Percentiles rank a stretch among this genome's conserved stretches.
Conservation (phyloP, 2,329 filamentous ascomycete species). For the Cadophora sp. region DNA sequence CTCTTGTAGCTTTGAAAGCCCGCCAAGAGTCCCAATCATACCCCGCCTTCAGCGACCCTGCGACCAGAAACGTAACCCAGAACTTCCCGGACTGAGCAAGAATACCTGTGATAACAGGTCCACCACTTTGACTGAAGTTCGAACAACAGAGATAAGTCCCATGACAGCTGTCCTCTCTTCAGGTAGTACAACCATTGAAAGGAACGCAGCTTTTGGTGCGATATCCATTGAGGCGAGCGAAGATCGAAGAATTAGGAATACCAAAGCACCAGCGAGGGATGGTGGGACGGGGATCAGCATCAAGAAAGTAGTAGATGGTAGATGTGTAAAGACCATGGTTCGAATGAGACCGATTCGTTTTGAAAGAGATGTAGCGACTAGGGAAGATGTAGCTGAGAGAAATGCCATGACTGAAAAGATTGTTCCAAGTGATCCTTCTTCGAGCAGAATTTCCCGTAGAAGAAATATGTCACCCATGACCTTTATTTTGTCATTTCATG, state of each 20-base stretch:
- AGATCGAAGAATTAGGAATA: conserved; percentile 66
- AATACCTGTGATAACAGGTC: conserved; percentile 67
- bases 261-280: conserved; percentile 54
- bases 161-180: conserved; percentile 74
- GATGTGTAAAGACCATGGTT: conserved; percentile 78
- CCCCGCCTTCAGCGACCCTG: conserved; percentile 64
- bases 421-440: conserved; percentile 57
- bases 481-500: conserved; percentile 50
- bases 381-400: conserved; percentile 56
- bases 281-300: conserved; percentile 58
- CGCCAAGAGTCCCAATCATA: conserved; percentile 66
- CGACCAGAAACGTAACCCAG: conserved; percentile 67
- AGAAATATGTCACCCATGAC: conserved; percentile 65
- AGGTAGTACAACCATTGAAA: conserved; percentile 68
- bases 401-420: conserved; percentile 61
- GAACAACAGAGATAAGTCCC: conserved; percentile 73
- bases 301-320: conserved; percentile 69
- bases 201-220: conserved; percentile 72
- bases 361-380: conserved; percentile 60
- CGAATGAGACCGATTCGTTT: conserved; percentile 67
- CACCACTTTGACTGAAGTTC: conserved; percentile 68
- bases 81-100: conserved; percentile 62
- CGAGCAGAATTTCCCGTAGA: conserved; percentile 55
- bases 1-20: conserved; percentile 49
- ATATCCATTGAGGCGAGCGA: conserved; percentile 73